Evolutionary conservation across 2,329 filamentous ascomycete species (phyloP), one percentile per base, ranked within the genome.

Genomic region (Tolypocladium ovalisporum): DNA sequence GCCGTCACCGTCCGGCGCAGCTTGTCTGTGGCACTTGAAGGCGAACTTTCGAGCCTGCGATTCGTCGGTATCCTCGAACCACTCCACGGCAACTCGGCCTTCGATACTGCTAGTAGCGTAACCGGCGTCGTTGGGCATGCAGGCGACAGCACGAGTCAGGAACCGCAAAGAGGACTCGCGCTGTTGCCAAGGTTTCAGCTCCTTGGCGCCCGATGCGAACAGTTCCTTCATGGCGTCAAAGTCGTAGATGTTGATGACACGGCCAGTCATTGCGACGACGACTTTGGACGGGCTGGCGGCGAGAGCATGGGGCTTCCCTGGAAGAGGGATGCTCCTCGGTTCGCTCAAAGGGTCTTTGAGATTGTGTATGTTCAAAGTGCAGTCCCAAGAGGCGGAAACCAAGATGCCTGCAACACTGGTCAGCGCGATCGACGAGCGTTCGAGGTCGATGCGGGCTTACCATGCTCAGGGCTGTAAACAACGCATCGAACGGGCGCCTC

Each of bases 1-100:
- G 35, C 79, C 84, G 42, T 81, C 81, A 12, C 80, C 79, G 44
- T 86, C 80, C 2, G 83, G 73, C 12, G 78, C 79, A 1, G 85
- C 80, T 71, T 96, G 90, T 5, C 94, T 84, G 73, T 99, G 94
- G 73, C 94, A 99, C 73, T 99, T 99, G 83, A 99, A 99, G 17
- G 94, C 94, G 71, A 97, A 99, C 72, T 97, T 97, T 63, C 92
- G 84, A 42, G 89, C 87, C 75, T 97, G 92, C 4, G 89, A 92
- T 71, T 93, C 89, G 47, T 85, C 78, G 6, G 85, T 89, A 19
- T 94, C 89, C 68, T 97, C 94, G 70, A 99, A 97, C 90, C 92
- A 97, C 72, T 99, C 94, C 1, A 99, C 94, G 0, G 92, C 93
- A 2, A 99, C 91, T 65, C 94, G 86, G 5, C 94, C 94, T 70